phyloP scores from a whole-genome alignment of 2,329 filamentous ascomycete genomes.

The Trichothecium sympodiale region DNA sequence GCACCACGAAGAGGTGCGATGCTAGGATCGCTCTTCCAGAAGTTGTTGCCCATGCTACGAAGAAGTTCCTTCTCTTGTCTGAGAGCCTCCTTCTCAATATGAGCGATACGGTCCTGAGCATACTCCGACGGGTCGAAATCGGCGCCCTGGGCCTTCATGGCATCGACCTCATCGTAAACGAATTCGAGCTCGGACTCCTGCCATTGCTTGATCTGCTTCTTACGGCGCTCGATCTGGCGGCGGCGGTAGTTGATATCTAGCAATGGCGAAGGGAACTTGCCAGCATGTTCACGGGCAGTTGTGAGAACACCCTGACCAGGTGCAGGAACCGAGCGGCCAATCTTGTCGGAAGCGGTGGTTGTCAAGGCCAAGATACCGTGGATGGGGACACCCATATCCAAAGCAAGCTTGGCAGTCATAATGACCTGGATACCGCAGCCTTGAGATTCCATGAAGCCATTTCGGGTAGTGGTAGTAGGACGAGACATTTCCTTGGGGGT shows the following conservation, averaged over 20 bases:
- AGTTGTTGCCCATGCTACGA: slow-evolving; percentile 89
- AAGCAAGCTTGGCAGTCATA: slow-evolving; percentile 90
- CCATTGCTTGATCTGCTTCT: slow-evolving; percentile 92
- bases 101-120: slow-evolving; percentile 68
- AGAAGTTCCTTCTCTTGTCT: slow-evolving; percentile 91
- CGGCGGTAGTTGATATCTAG: slow-evolving; percentile 97
- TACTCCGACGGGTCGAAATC: slow-evolving; percentile 78
- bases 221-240: slow-evolving; percentile 86
- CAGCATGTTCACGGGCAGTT: slow-evolving; percentile 78
- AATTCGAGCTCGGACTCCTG: slow-evolving; percentile 91
- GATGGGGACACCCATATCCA: slow-evolving; percentile 98
- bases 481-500: slow-evolving; percentile 97
- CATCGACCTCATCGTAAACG: slow-evolving; percentile 81
- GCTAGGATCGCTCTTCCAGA: slow-evolving; percentile 92
- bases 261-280: slow-evolving; percentile 89
- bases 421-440: slow-evolving; percentile 97
- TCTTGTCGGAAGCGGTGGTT: slow-evolving; percentile 97
- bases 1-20: slow-evolving; percentile 95
- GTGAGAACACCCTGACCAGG: slow-evolving; percentile 95
- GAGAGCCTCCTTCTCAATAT: slow-evolving; percentile 76
- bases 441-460: slow-evolving; percentile 99
- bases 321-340: slow-evolving; percentile 91
- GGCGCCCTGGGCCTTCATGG: slow-evolving; percentile 70
- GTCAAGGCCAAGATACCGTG: slow-evolving; percentile 90
- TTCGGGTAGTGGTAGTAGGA: slow-evolving; percentile 90